A percentile compares a stretch with the other conserved stretches of the same genome.
phyloP scores from a whole-genome alignment of 73 alveolate genomes.

The Paramecium bursaria region DNA sequence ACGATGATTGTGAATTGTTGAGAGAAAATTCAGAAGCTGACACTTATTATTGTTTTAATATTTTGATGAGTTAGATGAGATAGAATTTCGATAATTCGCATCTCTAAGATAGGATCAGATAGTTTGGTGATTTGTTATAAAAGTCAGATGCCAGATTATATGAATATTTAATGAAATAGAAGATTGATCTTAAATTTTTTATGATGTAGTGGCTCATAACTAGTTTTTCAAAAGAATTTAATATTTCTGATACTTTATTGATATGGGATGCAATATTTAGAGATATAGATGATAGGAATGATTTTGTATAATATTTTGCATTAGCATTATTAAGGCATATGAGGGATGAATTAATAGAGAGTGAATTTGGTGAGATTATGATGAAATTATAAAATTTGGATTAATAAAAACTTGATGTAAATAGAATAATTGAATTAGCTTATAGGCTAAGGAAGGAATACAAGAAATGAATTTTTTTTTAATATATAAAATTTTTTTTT shows the following conservation, averaged over 20 bases:
- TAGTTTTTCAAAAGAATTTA: slow-evolving; percentile 57
- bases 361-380: slow-evolving; percentile 52
- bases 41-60: slow-evolving; percentile 27
- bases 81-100: slow-evolving; percentile 18
- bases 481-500: too few relatives aligned
- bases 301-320: slow-evolving; percentile 32
- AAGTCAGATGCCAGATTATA: slow-evolving; percentile 37
- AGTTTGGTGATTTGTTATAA: neutral
- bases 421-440: slow-evolving; percentile 3
- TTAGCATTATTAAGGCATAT: slow-evolving; percentile 21
- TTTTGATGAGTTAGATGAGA: slow-evolving; percentile 20
- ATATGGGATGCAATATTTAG: slow-evolving; percentile 66
- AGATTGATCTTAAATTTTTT: slow-evolving; percentile 63
- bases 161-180: slow-evolving; percentile 46
- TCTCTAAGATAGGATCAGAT: slow-evolving; percentile 5
- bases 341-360: slow-evolving; percentile 27
- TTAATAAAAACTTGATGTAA: neutral
- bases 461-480: too few relatives aligned
- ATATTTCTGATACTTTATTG: slow-evolving; percentile 21
- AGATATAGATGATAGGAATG: slow-evolving; percentile 48
- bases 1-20: slow-evolving; percentile 11
- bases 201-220: slow-evolving; percentile 61
- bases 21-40: slow-evolving; percentile 36
- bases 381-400: slow-evolving; percentile 37
- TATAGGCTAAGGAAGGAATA: too few relatives aligned